Base-by-base conservation (phyloP, 805 yeast species). In the Grigorovia yakushimaensis region DNA sequence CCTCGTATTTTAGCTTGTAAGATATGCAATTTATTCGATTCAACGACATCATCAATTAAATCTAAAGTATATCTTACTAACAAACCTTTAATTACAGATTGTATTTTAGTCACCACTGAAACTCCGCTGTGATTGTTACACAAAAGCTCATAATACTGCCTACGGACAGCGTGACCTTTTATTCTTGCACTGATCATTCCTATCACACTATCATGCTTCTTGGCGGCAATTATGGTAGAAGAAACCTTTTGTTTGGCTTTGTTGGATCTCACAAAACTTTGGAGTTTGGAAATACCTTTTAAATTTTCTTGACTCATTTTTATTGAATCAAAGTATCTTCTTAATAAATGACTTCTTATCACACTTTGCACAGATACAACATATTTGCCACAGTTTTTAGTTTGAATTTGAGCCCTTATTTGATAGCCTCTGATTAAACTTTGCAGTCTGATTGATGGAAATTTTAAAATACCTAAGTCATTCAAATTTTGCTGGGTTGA, bases 1-100 rank as follows among this genome's bases (percentile, higher is more conserved):
- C 85, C 88, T 55, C 84, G 72, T 2, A 74, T 58, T 1, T 66
- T 51, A 0, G 84, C 67, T 59, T 88, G 95, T 2, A 88, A 53
- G 2, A 54, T 59, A 15, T 56, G 56, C 0, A 64, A 62, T 7
- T 72, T 56, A 41, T 73, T 66, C 17, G 65, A 70, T 52, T 79
- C 78, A 7, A 79, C 47, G 49, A 77, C 78, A 51, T 80, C 84
- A 42, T 73, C 62, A 19, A 72, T 66, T 33, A 77, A 55, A 46
- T 83, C 91, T 39, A 68, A 59, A 3, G 72, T 65, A 56, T 79
- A 81, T 50, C 94, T 69, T 1, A 73, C 64, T 23, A 81, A 66
- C 5, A 81, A 76, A 23, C 91, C 94, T 53, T 88, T 73, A 47
- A 81, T 67, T 5, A 66, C 54, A 0, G 85, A 73, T 62, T 86